Evolutionary conservation across 2,329 filamentous ascomycete genomes (phyloP), one percentile per base, ranked within the genome.

Genomic region (Trichoderma harzianum): DNA sequence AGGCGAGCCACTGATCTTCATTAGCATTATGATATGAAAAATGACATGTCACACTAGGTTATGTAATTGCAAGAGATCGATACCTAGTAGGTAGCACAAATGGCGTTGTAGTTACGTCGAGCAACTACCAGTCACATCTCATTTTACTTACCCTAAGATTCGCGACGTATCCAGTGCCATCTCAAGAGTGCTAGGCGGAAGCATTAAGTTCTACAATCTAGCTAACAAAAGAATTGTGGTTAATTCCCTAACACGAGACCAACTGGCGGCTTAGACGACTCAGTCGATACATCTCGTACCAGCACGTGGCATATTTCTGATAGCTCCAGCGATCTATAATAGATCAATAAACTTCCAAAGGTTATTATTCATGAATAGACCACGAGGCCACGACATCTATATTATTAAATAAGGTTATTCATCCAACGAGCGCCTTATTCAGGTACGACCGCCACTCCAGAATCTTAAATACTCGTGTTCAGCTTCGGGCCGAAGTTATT

Each of bases 181-280:
- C 4, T 24, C n/a, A 1, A 21, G 18, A 21, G 0, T 5, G 6
- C 5, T 21, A 51, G 14, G 11, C 8, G 43, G 24, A 3, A 51
- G n/a, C 5, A 12, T 51, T 4, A 2, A 6, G 1, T 12, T 51
- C 10, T 12, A 11, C 8, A 11, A 14, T 51, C 43, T 24, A 8
- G 8, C 1, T 51, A 2, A 51, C 14, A 51, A 51, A 24, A 3
- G n/a, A 21, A 5, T 5, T 21, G 10, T 51, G 43, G 2, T 7
- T 21, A 3, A 0, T 7, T 11, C n/a, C 1, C n/a, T 3, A 12
- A 21, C 1, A 21, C 2, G 43, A 5, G 16, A 16, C 16, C 6
- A n/a, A 5, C 3, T 10, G 7, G 43, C 0, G 7, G n/a, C 18
- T 47, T 0, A 47, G 10, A 2, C 10, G 43, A 47, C 43, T n/a